Conservation (phyloP, 2,329 filamentous ascomycete species). For the Didymellaceae sp. region DNA sequence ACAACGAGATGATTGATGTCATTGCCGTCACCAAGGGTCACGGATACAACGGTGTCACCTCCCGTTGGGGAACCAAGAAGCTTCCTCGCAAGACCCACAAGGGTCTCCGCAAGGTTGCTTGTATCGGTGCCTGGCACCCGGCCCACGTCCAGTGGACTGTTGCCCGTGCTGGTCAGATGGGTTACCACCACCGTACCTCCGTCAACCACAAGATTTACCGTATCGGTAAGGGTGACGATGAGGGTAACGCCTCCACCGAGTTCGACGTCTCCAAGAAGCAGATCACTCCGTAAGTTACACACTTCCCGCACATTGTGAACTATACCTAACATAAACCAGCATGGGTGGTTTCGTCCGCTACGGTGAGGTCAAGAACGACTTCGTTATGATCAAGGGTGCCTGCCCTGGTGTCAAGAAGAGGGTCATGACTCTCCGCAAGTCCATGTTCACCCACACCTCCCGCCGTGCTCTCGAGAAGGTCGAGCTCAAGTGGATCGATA, state of each 20-base stretch:
- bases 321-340: slow-evolving; percentile 61
- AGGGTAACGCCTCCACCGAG: slow-evolving; percentile 92
- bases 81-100: slow-evolving; percentile 99
- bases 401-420: slow-evolving; percentile 99
- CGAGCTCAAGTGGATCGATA: slow-evolving; percentile 99
- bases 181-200: slow-evolving; percentile 99
- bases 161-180: slow-evolving; percentile 98
- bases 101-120: slow-evolving; percentile 99
- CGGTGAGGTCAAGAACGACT: slow-evolving; percentile 99
- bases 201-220: slow-evolving; percentile 99
- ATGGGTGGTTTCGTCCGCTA: slow-evolving; percentile 99
- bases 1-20: slow-evolving; percentile 99
- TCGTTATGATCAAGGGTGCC: slow-evolving; percentile 96
- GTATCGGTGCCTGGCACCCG: slow-evolving; percentile 99
- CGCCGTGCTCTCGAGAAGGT: slow-evolving; percentile 98
- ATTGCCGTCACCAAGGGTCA: slow-evolving; percentile 99
- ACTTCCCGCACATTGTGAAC: neutral
- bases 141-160: slow-evolving; percentile 99
- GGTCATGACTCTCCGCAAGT: slow-evolving; percentile 98
- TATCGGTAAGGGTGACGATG: slow-evolving; percentile 89
- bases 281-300: slow-evolving; percentile 91
- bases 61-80: slow-evolving; percentile 99
- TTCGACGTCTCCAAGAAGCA: slow-evolving; percentile 98
- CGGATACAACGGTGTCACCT: slow-evolving; percentile 96
- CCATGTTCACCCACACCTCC: slow-evolving; percentile 96